Percentiles rank a stretch among this genome's conserved stretches.
Evolutionary conservation across 2,329 filamentous ascomycete genomes (phyloP).

Genomic region (Diplodia mutila): DNA sequence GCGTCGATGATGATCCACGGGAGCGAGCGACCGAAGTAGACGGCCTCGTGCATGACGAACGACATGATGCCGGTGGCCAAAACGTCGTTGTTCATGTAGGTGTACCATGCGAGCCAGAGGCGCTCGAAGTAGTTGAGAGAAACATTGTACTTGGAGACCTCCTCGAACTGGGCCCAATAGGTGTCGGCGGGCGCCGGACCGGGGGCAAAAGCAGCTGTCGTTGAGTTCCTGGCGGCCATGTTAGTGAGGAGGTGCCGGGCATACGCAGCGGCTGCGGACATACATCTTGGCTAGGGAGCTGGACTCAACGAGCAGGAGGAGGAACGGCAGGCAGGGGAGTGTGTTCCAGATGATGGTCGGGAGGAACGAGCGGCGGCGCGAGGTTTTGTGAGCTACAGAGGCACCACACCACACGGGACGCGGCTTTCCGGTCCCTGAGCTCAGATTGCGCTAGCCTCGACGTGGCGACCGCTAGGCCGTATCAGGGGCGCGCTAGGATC

Average conservation of each 20-base stretch:
- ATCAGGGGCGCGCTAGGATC: neutral
- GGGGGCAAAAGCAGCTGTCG: slow-evolving; percentile 39
- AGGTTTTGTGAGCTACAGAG: slow-evolving; percentile 9
- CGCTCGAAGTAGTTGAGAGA: slow-evolving; percentile 85
- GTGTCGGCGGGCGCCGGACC: slow-evolving; percentile 51
- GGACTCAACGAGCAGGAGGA: slow-evolving; percentile 10
- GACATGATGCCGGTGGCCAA: slow-evolving; percentile 97
- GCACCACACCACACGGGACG: slow-evolving; percentile 15
- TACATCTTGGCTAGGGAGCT: slow-evolving; percentile 6
- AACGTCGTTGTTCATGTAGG: slow-evolving; percentile 97
- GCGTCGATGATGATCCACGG: slow-evolving; percentile 92
- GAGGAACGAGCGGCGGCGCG: neutral
- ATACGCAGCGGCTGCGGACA: neutral
- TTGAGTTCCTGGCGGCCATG: slow-evolving; percentile 39
- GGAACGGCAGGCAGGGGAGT: neutral
- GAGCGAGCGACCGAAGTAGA: slow-evolving; percentile 91
- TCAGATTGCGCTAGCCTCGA: slow-evolving; percentile 1
- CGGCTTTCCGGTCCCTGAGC: slow-evolving; percentile 15
- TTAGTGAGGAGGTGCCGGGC: slow-evolving; percentile 1
- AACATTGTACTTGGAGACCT: slow-evolving; percentile 74
- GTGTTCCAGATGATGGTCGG: slow-evolving; percentile 8
- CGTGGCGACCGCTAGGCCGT: neutral
- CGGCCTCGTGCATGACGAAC: slow-evolving; percentile 88
- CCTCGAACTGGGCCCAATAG: slow-evolving; percentile 69
- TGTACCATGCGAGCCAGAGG: slow-evolving; percentile 94